Evolutionary conservation across 768 basidiomycete species (phyloP).

Genomic region (Boletus sp.): DNA sequence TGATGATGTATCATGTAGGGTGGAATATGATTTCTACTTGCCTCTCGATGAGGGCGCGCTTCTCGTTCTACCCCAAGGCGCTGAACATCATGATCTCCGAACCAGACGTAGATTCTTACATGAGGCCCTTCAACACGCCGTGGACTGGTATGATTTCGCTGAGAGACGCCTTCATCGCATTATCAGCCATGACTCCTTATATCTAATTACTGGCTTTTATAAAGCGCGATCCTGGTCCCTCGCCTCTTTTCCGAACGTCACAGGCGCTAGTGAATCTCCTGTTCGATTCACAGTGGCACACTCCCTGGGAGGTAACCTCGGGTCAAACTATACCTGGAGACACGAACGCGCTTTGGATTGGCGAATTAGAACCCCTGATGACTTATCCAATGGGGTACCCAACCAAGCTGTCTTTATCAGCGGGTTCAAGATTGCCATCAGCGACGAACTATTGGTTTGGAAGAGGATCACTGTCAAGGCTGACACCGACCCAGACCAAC

Average conservation of each 20-base stretch:
- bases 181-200: background rate
- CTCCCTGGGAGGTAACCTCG: background rate
- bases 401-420: background rate
- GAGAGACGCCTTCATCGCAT: background rate
- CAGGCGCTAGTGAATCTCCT: background rate
- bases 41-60: too few relatives aligned
- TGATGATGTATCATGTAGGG: background rate
- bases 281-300: too few relatives aligned
- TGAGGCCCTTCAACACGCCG: background rate
- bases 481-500: background rate
- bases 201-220: background rate
- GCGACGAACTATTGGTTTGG: background rate
- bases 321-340: background rate
- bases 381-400: background rate
- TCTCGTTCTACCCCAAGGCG: background rate
- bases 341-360: background rate
- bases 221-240: background rate
- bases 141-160: background rate
- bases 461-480: background rate
- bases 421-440: background rate
- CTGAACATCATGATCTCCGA: background rate
- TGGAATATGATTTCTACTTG: background rate
- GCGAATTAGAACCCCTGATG: background rate
- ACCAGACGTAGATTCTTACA: background rate
- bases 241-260: background rate